Evolutionary conservation across 2,329 filamentous ascomycete genomes (phyloP), one percentile per base, ranked within the genome.

Genomic region (Stenocarpella maydis): DNA sequence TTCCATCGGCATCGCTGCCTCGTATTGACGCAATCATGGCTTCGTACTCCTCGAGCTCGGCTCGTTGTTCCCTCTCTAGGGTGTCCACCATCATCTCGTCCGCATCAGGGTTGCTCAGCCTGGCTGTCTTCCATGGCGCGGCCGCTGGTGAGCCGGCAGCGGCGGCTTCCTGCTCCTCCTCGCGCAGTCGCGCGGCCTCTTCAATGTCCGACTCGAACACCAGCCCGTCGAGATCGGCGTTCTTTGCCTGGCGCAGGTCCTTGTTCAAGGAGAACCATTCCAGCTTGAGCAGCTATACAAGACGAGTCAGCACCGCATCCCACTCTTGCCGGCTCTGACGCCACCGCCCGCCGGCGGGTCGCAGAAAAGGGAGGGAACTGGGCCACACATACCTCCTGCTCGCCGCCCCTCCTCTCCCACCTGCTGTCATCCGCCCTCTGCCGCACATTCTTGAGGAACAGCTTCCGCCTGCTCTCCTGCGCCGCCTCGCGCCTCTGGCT

Each of bases 401-500:
- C 89, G 3, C 90, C 88, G 31, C 89, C 88, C 72, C 90, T 82
- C 64, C 85, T 82, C 74, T 87, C 83, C 85, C 89, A 91, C 26
- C 82, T 80, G 74, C 82, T 85, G 34, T 92, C 87, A 50, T 91
- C 88, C 3, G 84, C 81, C 49, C 87, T 85, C 74, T 88, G 85
- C 69, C 88, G 83, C 21, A 92, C 89, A 64, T 85, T 91, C 76
- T 89, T 88, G 70, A 95, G 80, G 74, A 95, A 95, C 68, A 91
- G 82, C 39, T 87, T 86, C 55, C 92, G 83, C 69, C 92, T 82
- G 66, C 86, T 83, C 76, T 93, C 90, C 67, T 89, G 87, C 0
- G 84, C 83, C 21, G 87, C 88, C 76, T 94, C 87, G 63, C 88
- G 84, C 71, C 81, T 86, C 72, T 87, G 86, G 26, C 45, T 61